A percentile compares a stretch with the other conserved stretches of the same genome.
phyloP scores from a whole-genome alignment of 192 early-diverging fungal species.

The Coemansia sp. region DNA sequence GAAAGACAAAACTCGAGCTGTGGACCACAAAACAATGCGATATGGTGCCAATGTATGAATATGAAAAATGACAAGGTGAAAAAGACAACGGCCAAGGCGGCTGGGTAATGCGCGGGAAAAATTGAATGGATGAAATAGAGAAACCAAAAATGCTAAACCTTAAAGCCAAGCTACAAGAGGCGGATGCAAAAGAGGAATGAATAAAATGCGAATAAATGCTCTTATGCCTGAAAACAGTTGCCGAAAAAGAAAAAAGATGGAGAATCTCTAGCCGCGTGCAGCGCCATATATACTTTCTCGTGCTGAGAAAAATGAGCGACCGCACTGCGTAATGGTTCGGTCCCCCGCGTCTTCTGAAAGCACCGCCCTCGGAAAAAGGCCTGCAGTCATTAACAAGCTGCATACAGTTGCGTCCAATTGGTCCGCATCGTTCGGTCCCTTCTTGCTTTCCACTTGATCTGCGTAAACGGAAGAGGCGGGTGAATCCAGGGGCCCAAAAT shows the following conservation, averaged over 20 bases:
- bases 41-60: conserved; percentile 1
- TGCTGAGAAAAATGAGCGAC: not conserved
- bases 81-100: conserved; percentile 2
- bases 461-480: conserved; percentile 1
- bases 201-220: conserved; percentile 6
- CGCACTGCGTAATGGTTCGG: not conserved
- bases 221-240: not conserved
- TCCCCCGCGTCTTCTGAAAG: conserved; percentile 2
- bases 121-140: not conserved
- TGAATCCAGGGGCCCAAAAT: conserved; percentile 4
- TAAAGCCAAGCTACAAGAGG: not conserved
- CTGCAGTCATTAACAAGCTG: not conserved
- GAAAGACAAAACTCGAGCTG: not conserved
- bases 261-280: not conserved
- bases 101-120: not conserved
- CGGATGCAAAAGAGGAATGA: conserved; percentile 1
- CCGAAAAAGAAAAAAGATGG: not conserved
- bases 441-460: not conserved
- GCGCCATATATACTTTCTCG: conserved; percentile 3
- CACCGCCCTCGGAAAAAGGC: not conserved
- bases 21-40: not conserved
- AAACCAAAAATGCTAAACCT: not conserved
- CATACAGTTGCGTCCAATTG: not conserved
- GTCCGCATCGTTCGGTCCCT: not conserved
- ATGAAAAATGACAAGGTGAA: conserved; percentile 1